Base-by-base conservation (phyloP, 2,329 filamentous ascomycete species). In the Fusarium vanettenii region DNA sequence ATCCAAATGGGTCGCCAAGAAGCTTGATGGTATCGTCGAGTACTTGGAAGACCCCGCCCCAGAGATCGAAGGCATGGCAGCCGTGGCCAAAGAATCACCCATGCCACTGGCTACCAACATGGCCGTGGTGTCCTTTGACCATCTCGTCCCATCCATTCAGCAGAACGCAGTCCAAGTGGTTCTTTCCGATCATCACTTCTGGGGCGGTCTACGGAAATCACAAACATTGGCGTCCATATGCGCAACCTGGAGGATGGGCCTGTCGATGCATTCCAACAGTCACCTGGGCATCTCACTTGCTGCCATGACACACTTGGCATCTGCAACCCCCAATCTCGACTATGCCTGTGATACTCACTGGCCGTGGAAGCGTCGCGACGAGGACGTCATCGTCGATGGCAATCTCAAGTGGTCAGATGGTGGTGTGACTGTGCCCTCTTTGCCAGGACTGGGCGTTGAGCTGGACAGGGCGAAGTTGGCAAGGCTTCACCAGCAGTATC, bases 91-190 rank as follows among this genome's bases (percentile, higher is more conserved):
- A 31, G 81, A 82, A 33, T 82, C 84, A 1, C 69, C 80, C 0
- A 85, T 85, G 84, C 84, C 84, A 1, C 73, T 85, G 2, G 84
- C 84, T 3, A 85, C 84, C 0, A 85, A 85, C 59, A 85, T 85
- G 84, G 84, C 84, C 5, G 84, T 85, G 1, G 84, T 85, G 0
- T 82, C 84, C 3, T 85, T 85, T 37, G 45, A 71, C 3, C 84
- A 85, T 37, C 80, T 85, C 3, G 84, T 83, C 0, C 66, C 81
- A 0, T 84, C 82, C 0, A 84, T 85, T 14, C 67, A 74, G 0
- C 82, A 85, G 41, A 73, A 84, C 8, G 84, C 84, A 0, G 84
- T 85, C 0, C 84, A 85, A 43, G 84, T 85, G 0, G 74, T 85
- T 2, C 67, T 85, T 0, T 84, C 84, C 0, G 84, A 85, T 33